Base-by-base conservation (phyloP, 2,329 filamentous ascomycete species). In the Didymella keratinophila region DNA sequence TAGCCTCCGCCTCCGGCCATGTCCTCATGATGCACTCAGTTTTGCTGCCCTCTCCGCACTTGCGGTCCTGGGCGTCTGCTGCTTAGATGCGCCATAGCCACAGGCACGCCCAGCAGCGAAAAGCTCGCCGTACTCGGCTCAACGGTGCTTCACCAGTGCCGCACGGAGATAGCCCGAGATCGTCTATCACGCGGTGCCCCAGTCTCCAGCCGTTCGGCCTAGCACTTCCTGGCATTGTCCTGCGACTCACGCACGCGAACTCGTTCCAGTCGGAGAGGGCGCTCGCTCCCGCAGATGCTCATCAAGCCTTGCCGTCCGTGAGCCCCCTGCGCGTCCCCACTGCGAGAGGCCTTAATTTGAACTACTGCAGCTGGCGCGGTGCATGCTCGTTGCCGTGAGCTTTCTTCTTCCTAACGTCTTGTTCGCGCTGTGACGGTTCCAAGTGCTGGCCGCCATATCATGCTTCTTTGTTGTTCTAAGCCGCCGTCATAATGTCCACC, bases 311-410 rank as follows among this genome's bases (percentile, higher is more conserved):
- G 63, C 66, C 63, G 69, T 69, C 67, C 67, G 64, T 70, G 62
- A 61, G 23, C 60, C 58, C 67, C 68, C 66, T 69, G 67, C 60
- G 44, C 41, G 60, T 62, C 63, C 52, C 68, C 67, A 69, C 68
- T 62, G 71, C 67, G 66, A 70, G 61, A 71, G 71, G 72, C 73
- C 73, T 77, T 77, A 76, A 77, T 77, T 76, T 76, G 72, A 70
- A 71, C 68, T 62, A 55, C 52, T 70, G 62, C 68, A 70, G 72
- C 69, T 67, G 65, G 70, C 71, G 64, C 65, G 61, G 62, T 71
- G 66, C 69, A 67, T 67, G 42, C 48, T 52, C 43, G 37, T 55
- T 58, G 53, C 55, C 56, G 54, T 62, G 62, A 65, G 63, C 62
- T 52, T 63, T 63, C 65, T 65, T 67, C 60, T 69, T 66, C 62